phyloP scores from a whole-genome alignment of 1,139 yeast species.

The Debaryomycetaceae sp. region DNA sequence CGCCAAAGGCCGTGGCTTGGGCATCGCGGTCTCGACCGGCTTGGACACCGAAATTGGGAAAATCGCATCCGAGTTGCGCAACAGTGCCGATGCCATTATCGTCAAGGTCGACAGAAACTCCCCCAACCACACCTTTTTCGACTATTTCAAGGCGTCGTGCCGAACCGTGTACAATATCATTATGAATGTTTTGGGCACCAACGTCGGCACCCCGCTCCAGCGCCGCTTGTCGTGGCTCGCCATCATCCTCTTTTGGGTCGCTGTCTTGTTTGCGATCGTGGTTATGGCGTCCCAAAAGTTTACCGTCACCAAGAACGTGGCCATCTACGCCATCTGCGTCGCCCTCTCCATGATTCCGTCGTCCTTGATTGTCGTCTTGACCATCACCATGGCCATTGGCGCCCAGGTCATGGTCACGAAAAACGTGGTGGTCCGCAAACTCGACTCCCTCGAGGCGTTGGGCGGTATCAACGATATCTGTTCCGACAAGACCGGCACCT shows the following conservation, averaged over 20 bases:
- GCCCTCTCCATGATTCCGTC: conserved; percentile 82
- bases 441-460: conserved; percentile 69
- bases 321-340: conserved; percentile 74
- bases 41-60: conserved; percentile 66
- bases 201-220: conserved; percentile 69
- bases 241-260: conserved; percentile 53
- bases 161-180: conserved; percentile 20
- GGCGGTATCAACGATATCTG: conserved; percentile 78
- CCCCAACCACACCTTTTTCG: conserved; percentile 4
- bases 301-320: conserved; percentile 57
- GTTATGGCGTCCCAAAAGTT: conserved; percentile 74
- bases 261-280: conserved; percentile 66
- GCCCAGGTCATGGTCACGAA: conserved; percentile 67
- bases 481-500: conserved; percentile 76
- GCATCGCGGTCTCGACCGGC: conserved; percentile 59
- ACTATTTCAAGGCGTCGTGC: conserved; percentile 8
- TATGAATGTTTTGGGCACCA: conserved; percentile 65
- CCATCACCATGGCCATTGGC: conserved; percentile 82
- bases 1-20: conserved; percentile 68
- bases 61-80: conserved; percentile 56
- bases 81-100: conserved; percentile 13
- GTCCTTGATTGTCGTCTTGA: conserved; percentile 66
- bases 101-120: conserved; percentile 14
- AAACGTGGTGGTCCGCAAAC: conserved; percentile 65
- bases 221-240: conserved; percentile 62